Base-by-base conservation (phyloP, 257 asterid species). In the Ballota nigra region DNA sequence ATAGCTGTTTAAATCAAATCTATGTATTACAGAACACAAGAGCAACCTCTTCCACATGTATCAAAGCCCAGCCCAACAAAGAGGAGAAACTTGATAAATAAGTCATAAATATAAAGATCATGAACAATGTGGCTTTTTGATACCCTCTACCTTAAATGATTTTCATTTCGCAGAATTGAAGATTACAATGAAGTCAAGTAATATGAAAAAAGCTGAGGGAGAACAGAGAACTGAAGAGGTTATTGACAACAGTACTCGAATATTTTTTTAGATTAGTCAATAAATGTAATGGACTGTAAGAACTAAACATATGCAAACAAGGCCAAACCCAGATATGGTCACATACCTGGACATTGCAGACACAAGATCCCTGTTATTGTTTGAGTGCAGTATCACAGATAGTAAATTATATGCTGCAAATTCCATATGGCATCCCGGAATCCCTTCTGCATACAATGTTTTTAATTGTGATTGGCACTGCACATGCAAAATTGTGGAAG, bases 381-480 rank as follows among this genome's bases (percentile, higher is more conserved):
- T 88, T 31, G 99, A 90, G 85, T 95, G 97, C 81, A 88, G 73
- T 69, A 95, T 87, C 58, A 82, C 97, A 84, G 95, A 88, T 1
- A 95, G 86, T 83, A 95, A 88, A 90, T 92, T 88, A 85, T 95
- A 92, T 56, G 99, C 96, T 0, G 96, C 90, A 73, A 95, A 89
- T 80, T 95, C 99, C 89, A 88, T 87, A 81, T 86, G 86, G 78
- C 97, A 88, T 82, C 99, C 99, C 67, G 71, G 76, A 67, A 92
- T 90, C 77, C 96, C 98, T 83, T 95, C 99, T 33, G 94, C 88
- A 86, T 95, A 95, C 57, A 95, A 97, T 10, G 96, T 84, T 87
- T 83, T 82, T 81, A 95, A 79, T 82, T 95, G 99, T 68, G 99
- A 92, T 70, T 95, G 99, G 78, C 99, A 95, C 99, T 95, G 96